Base-by-base conservation (phyloP, 352 stramenopile genomes). In the Elongisporangium prolatum region DNA sequence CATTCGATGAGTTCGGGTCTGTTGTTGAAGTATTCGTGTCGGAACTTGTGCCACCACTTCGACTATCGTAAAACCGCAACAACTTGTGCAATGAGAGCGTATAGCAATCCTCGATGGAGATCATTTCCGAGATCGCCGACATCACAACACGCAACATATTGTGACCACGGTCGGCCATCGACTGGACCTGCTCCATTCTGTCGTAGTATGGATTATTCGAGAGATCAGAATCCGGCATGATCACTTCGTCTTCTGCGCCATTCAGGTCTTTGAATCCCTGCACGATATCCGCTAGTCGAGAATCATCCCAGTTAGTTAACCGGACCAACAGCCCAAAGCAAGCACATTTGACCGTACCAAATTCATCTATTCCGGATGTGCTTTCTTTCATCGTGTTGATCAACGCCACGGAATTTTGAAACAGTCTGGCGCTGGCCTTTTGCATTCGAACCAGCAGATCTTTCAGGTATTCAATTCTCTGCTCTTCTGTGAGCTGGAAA, bases 401-500 rank as follows among this genome's bases (percentile, higher is more conserved):
- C 7, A 86, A 66, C 21, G 69, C 59, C 21, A 81, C 53, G 0
- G 81, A 74, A 16, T 63, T 59, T 37, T 80, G 63, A 52, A 86
- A 75, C 55, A 80, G 77, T 11, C 55, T 66, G 11, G 81, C 57
- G 48, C 88, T 75, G 7, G 74, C 67, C 25, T 83, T 85, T 63
- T 91, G 72, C 56, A 81, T 74, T 3, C 82, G 80, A n/a, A 89
- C 28, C 7, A 94, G 56, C 21, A 94, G 52, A 63, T 92, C 80
- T 50, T 86, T 86, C 17, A 94, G 61, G 48, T 91, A 94, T 44
- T 91, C 84, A 1, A 94, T 69, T 3, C 84, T 78, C 53, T 92
- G 84, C 51, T 94, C 84, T 65, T 94, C 84, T 24, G 84, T 94
- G 7, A 94, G 67, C 57, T 94, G 82, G 57, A 94, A 90, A 3